Evolutionary conservation across 768 basidiomycete genomes (phyloP).

Genomic region (Lenzites betulinus): DNA sequence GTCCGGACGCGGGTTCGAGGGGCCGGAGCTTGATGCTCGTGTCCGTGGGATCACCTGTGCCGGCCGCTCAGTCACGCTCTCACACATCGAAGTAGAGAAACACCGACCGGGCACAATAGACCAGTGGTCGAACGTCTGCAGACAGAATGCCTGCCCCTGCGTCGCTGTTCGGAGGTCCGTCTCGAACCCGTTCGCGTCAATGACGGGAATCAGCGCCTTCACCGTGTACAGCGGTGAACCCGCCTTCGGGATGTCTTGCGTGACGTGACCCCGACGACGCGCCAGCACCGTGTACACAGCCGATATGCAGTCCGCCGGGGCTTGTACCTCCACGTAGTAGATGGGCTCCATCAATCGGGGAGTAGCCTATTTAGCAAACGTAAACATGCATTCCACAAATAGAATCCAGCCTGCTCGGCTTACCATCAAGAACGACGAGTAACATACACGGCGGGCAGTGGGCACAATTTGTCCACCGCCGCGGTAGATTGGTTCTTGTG

Average conservation of each 20-base stretch:
- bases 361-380: slow-evolving; percentile 62
- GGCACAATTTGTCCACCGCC: slow-evolving; percentile 99
- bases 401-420: slow-evolving; percentile 30
- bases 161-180: slow-evolving; percentile 97
- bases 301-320: slow-evolving; percentile 97
- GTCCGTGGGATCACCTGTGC: slow-evolving; percentile 92
- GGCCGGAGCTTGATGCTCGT: slow-evolving; percentile 95
- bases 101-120: slow-evolving; percentile 90
- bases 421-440: slow-evolving; percentile 98
- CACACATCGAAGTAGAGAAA: not conserved
- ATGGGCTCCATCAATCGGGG: slow-evolving; percentile 96
- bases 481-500: slow-evolving; percentile 95
- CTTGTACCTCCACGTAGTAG: slow-evolving; percentile 99
- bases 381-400: slow-evolving; percentile 1
- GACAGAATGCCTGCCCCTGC: slow-evolving; percentile 98
- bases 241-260: slow-evolving; percentile 96
- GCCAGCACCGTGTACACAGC: slow-evolving; percentile 98
- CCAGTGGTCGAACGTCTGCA: slow-evolving; percentile 99
- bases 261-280: slow-evolving; percentile 98
- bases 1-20: slow-evolving; percentile 95
- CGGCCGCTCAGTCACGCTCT: slow-evolving; percentile 22
- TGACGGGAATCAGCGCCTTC: slow-evolving; percentile 96
- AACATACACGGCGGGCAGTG: slow-evolving; percentile 97
- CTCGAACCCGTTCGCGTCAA: slow-evolving; percentile 99
- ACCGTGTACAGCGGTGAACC: slow-evolving; percentile 98